These are phyloP conservation scores for Penicillium silybi DNA, from an alignment of 495 filamentous ascomycete genomes.

Conservation along the genomic window DNA sequence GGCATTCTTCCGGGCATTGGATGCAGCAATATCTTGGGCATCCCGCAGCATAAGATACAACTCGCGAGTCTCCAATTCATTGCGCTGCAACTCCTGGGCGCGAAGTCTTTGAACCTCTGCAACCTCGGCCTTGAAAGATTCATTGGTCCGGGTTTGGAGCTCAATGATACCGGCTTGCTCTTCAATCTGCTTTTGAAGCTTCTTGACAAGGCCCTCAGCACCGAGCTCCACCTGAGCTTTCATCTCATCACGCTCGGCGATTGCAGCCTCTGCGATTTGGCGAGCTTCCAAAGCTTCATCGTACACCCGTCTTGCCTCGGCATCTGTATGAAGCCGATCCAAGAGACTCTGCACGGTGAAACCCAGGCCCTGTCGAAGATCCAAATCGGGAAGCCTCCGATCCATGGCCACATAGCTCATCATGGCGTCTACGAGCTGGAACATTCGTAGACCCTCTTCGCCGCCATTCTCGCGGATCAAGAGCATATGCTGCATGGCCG, in stretches of 20 bases:
- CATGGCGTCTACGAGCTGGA: constrained; percentile 97
- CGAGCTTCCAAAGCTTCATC: constrained; percentile 87
- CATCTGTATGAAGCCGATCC: constrained; percentile 94
- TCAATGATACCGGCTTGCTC: constrained; percentile 90
- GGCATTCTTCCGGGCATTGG: constrained; percentile 65
- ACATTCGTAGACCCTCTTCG: constrained; percentile 92
- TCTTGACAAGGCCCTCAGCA: constrained; percentile 89
- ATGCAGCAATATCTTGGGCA: constrained; percentile 91
- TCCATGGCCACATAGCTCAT: constrained; percentile 99
- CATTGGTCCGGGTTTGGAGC: constrained; percentile 77
- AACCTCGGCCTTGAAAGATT: constrained; percentile 82
- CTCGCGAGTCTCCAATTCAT: constrained; percentile 93
- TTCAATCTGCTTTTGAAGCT: constrained; percentile 87
- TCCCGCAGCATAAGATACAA: constrained; percentile 98
- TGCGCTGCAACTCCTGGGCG: constrained; percentile 88
- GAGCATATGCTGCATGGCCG: constrained; percentile 90
- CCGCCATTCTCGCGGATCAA: constrained; percentile 89
- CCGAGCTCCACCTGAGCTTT: constrained; percentile 86
- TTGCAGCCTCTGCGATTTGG: constrained; percentile 89
- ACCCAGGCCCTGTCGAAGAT: constrained; percentile 93
- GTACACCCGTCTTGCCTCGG: constrained; percentile 82
- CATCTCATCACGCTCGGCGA: constrained; percentile 97
- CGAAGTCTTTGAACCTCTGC: constrained; percentile 81
- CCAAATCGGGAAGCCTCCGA: constrained; percentile 89
- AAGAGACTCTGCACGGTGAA: constrained; percentile 95